These are phyloP conservation scores for Tubosaeta sp. DNA, from an alignment of 768 basidiomycete genomes.

Conservation along the genomic window DNA sequence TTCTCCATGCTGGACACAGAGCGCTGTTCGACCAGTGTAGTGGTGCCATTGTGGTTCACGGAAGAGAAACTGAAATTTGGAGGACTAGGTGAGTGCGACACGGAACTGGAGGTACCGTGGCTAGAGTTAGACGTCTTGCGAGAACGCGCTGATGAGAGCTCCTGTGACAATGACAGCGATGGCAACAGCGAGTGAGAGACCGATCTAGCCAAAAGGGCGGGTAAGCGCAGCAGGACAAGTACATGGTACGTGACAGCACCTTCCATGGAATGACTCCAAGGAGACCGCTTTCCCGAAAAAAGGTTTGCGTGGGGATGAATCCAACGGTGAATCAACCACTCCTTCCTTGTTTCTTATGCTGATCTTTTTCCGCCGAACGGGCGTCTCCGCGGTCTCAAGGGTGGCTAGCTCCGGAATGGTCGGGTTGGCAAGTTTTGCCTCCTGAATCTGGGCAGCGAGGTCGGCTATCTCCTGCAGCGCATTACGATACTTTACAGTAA, in stretches of 20 bases:
- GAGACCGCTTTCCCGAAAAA: slow-evolving; percentile 90
- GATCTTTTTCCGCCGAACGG: slow-evolving; percentile 51
- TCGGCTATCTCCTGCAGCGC: slow-evolving; percentile 92
- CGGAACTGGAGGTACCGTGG: slow-evolving; percentile 61
- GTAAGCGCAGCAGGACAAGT: slow-evolving; percentile 7
- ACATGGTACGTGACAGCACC: slow-evolving; percentile 40
- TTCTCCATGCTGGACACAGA: slow-evolving; percentile 84
- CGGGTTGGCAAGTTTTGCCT: slow-evolving; percentile 65
- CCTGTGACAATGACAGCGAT: slow-evolving; percentile 96
- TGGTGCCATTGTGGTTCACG: slow-evolving; percentile 32
- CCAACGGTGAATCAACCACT: slow-evolving; percentile 41
- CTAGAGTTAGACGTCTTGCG: slow-evolving; percentile 80
- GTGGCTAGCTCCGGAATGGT: slow-evolving; percentile 38
- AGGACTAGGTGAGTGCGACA: slow-evolving; percentile 58
- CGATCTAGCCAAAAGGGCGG: slow-evolving; percentile 51
- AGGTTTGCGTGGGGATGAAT: slow-evolving; percentile 58
- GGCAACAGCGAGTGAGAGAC: slow-evolving; percentile 91
- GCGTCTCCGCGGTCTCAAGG: slow-evolving; percentile 41
- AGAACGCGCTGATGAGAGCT: slow-evolving; percentile 83
- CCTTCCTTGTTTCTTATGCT: slow-evolving; percentile 47
- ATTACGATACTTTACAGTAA: slow-evolving; percentile 82
- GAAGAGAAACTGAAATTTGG: slow-evolving; percentile 60
- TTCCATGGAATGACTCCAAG: slow-evolving; percentile 82
- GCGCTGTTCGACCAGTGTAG: slow-evolving; percentile 49
- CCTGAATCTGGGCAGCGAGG: slow-evolving; percentile 85